Conservation (phyloP, 805 yeast genomes). For the Hanseniaspora singularis region DNA sequence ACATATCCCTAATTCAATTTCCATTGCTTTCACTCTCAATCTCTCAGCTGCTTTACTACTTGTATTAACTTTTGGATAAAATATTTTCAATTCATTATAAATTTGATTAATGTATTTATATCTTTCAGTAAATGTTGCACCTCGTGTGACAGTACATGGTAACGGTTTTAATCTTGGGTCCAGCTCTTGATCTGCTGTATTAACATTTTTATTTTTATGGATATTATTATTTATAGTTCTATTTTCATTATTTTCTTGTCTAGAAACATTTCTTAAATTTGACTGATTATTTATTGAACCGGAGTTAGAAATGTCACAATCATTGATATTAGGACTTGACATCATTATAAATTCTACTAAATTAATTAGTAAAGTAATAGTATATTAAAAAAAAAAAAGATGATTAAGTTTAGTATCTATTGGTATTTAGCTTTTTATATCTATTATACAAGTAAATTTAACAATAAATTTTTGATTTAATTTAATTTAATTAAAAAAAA, state of each 20-base stretch:
- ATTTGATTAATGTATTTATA: conserved; percentile 25
- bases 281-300: no score
- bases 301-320: no score
- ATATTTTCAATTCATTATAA: conserved; percentile 20
- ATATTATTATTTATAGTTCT: no score
- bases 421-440: no score
- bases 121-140: conserved; percentile 27
- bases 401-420: no score
- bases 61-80: conserved; percentile 16
- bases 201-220: not conserved
- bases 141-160: conserved; percentile 2
- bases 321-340: not conserved
- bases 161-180: conserved; percentile 10
- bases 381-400: no score
- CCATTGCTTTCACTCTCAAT: conserved; percentile 6
- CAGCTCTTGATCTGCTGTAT: not conserved
- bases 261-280: not conserved
- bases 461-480: no score
- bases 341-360: not conserved
- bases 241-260: not conserved
- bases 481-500: no score
- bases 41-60: conserved; percentile 11
- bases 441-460: no score
- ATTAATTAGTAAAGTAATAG: no score
- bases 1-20: conserved; percentile 8